Conservation (phyloP, 2,329 filamentous ascomycete genomes). For the Ophiocordyceps camponoti-floridani region DNA sequence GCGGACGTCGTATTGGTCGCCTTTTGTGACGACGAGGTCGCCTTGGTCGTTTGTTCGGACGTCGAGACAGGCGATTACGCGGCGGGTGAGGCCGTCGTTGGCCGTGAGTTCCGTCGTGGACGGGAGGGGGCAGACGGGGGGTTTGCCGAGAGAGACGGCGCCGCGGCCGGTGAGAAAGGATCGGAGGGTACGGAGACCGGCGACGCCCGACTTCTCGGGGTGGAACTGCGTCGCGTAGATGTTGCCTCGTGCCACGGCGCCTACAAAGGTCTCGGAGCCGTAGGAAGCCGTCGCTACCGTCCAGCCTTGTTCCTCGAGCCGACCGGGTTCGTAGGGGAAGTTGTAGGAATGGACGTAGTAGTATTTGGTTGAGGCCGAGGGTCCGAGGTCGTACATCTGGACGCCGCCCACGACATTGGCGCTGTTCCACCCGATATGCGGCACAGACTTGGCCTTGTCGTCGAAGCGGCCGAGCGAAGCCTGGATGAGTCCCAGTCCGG, state of each 20-base stretch:
- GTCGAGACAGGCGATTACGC: constrained; percentile 90
- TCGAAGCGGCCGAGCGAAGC: constrained; percentile 59
- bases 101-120: constrained; percentile 4
- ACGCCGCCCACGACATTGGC: constrained; percentile 41
- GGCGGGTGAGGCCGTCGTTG: constrained; percentile 62
- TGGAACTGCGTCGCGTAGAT: constrained; percentile 91
- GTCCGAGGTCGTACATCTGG: constrained; percentile 57
- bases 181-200: constrained; percentile 66
- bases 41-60: constrained; percentile 88
- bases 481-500: constrained; percentile 61
- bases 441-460: constrained; percentile 68
- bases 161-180: constrained; percentile 67
- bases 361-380: constrained; percentile 62
- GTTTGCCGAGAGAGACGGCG: constrained; percentile 27
- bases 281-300: constrained; percentile 81
- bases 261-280: constrained; percentile 76
- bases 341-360: constrained; percentile 98
- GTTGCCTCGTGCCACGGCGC: constrained; percentile 72
- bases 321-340: constrained; percentile 52
- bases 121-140: background rate
- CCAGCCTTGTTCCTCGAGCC: constrained; percentile 73
- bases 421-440: constrained; percentile 97
- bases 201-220: constrained; percentile 88
- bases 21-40: constrained; percentile 93
- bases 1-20: constrained; percentile 95